Evolutionary conservation across 768 basidiomycete species (phyloP).

Genomic region (Lentinula guzmanii): DNA sequence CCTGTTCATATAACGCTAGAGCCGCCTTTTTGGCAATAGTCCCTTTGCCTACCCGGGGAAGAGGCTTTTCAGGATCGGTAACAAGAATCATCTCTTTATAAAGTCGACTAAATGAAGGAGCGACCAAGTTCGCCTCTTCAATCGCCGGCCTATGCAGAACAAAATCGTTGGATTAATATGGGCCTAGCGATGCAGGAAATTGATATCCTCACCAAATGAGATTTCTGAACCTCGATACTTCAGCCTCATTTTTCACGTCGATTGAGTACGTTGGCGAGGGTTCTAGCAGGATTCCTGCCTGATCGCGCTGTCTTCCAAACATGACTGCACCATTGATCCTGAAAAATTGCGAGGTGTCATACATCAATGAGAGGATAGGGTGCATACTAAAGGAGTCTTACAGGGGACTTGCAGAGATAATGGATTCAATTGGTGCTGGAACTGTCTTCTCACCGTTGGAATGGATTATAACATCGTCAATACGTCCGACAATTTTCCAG

Average conservation of each 20-base stretch:
- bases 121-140: constrained; percentile 33
- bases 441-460: constrained; percentile 26
- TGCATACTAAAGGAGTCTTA: constrained; percentile 13
- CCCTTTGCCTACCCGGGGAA: constrained; percentile 39
- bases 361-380: constrained; percentile 15
- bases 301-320: constrained; percentile 32
- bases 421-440: constrained; percentile 20
- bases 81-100: constrained; percentile 50
- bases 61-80: constrained; percentile 29
- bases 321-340: constrained; percentile 29
- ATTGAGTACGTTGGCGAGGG: constrained; percentile 21
- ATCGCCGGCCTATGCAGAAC: constrained; percentile 24
- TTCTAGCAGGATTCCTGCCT: constrained; percentile 26
- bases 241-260: constrained; percentile 14
- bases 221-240: constrained; percentile 18
- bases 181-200: constrained; percentile 16
- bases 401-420: constrained; percentile 18
- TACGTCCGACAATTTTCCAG: constrained; percentile 32
- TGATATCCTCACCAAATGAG: constrained; percentile 23
- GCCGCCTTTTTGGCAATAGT: constrained; percentile 36
- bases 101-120: constrained; percentile 35
- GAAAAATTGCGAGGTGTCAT: background rate
- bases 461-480: constrained; percentile 24
- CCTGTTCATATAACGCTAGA: constrained; percentile 28
- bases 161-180: background rate